Percentiles rank a stretch among this genome's conserved stretches.
These are phyloP conservation scores for Elymus sibiricus DNA, from an alignment of 176 grass and related monocot genomes.

Conservation along the genomic window DNA sequence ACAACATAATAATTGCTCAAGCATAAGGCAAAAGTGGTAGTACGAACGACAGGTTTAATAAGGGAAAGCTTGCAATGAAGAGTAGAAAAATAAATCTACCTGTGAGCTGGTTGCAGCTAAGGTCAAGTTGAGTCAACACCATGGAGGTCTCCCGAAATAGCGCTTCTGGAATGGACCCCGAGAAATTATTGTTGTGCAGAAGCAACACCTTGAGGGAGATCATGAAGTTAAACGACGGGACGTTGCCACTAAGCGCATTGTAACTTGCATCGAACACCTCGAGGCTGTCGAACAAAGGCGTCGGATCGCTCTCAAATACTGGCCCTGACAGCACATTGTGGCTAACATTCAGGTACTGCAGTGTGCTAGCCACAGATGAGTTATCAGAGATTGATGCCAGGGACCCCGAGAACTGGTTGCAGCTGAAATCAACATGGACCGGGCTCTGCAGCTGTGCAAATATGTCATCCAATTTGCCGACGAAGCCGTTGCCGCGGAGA, in stretches of 20 bases:
- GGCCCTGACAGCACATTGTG: slow-evolving; percentile 66
- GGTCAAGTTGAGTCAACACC: slow-evolving; percentile 79
- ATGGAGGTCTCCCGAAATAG: slow-evolving; percentile 81
- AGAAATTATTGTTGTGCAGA: slow-evolving; percentile 70
- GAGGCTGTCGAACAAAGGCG: slow-evolving; percentile 70
- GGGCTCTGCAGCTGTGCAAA: slow-evolving; percentile 57
- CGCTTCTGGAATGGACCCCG: slow-evolving; percentile 76
- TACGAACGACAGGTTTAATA: background rate
- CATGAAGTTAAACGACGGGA: slow-evolving; percentile 84
- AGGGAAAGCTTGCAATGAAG: background rate
- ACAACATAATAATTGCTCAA: slow-evolving; percentile 3
- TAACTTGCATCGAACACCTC: slow-evolving; percentile 93
- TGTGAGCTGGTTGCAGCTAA: slow-evolving; percentile 86
- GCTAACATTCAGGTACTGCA: slow-evolving; percentile 80
- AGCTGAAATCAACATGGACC: slow-evolving; percentile 75
- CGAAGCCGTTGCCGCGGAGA: slow-evolving; percentile 54
- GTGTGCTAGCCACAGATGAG: slow-evolving; percentile 48
- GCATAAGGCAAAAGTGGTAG: background rate
- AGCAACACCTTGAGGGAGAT: slow-evolving; percentile 75
- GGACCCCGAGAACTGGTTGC: slow-evolving; percentile 65
- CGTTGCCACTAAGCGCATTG: slow-evolving; percentile 62
- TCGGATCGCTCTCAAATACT: slow-evolving; percentile 64
- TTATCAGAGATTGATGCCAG: slow-evolving; percentile 62
- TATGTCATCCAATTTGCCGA: slow-evolving; percentile 54
- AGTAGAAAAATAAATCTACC: slow-evolving; percentile 41